Evolutionary conservation across 2,329 filamentous ascomycete species (phyloP).

Genomic region (Cladorrhinum sp.): DNA sequence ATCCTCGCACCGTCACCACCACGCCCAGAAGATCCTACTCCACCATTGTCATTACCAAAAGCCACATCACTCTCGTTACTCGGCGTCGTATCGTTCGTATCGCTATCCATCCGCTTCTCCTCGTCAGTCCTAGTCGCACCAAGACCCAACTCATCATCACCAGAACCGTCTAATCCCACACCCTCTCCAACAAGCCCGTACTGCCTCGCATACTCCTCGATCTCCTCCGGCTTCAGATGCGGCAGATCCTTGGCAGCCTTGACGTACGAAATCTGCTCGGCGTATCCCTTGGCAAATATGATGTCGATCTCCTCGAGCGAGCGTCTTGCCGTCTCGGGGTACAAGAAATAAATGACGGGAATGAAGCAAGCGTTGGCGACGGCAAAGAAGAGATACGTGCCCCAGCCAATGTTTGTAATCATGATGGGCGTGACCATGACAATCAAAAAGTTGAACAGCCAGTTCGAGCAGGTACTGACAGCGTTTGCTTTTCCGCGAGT

Average conservation of each 20-base stretch:
- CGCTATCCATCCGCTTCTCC: neutral
- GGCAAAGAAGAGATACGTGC: conserved; percentile 55
- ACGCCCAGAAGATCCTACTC: too few relatives aligned
- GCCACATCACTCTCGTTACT: neutral
- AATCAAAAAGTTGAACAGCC: conserved; percentile 62
- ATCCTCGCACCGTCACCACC: neutral
- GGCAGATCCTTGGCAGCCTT: conserved; percentile 56
- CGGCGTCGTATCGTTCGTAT: neutral
- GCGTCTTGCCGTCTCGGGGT: conserved; percentile 52
- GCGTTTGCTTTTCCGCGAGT: conserved; percentile 63
- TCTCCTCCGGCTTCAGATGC: conserved; percentile 47
- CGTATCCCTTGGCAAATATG: conserved; percentile 54
- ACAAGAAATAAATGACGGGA: conserved; percentile 50
- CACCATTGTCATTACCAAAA: neutral
- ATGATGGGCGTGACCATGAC: conserved; percentile 64
- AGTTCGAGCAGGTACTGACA: conserved; percentile 58
- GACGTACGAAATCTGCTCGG: conserved; percentile 59
- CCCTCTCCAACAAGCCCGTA: conserved; percentile 29
- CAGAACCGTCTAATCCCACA: neutral
- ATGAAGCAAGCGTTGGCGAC: conserved; percentile 52
- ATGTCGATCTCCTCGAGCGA: conserved; percentile 68
- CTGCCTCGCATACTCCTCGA: conserved; percentile 46
- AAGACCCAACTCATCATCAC: neutral
- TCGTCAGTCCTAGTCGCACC: neutral
- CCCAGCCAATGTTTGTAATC: conserved; percentile 51